phyloP scores from a whole-genome alignment of 129 eudicot genomes.

The Kitagawia praeruptora region DNA sequence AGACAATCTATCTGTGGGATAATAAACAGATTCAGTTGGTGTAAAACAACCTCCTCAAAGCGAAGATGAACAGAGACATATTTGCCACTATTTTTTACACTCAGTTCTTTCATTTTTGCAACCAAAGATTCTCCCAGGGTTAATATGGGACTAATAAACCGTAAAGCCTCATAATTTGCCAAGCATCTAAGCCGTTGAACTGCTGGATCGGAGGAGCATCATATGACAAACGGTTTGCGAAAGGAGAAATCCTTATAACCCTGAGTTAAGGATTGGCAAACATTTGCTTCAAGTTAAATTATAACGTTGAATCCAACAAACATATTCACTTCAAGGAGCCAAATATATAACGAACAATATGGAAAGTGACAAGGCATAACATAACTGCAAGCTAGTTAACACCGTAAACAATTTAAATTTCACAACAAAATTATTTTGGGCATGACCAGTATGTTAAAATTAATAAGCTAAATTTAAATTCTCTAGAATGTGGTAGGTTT shows the following conservation, averaged over 20 bases:
- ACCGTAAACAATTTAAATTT: background rate
- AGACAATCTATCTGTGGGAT: constrained; percentile 3
- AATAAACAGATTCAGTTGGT: background rate
- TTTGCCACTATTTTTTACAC: constrained; percentile 73
- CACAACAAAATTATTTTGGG: background rate
- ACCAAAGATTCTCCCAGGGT: constrained; percentile 64
- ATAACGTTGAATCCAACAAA: background rate
- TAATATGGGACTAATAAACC: constrained; percentile 61
- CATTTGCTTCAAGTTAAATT: background rate
- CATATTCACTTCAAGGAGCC: background rate
- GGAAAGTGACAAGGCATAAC: background rate
- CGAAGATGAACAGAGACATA: constrained; percentile 97
- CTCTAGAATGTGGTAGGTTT: no score
- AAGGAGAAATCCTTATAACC: constrained; percentile 96
- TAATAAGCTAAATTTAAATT: no score
- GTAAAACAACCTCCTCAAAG: constrained; percentile 79
- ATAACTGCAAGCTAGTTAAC: background rate
- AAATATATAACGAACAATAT: background rate
- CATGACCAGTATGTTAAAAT: no score
- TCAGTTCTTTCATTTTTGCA: constrained; percentile 79
- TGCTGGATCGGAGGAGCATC: constrained; percentile 90
- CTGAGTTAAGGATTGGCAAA: constrained; percentile 22
- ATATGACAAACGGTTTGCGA: constrained; percentile 93
- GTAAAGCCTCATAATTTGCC: constrained; percentile 93
- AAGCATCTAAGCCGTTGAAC: constrained; percentile 91